Evolutionary conservation across 2,329 filamentous ascomycete genomes (phyloP), one percentile per base, ranked within the genome.

Genomic region (Fusarium pseudonygamai): DNA sequence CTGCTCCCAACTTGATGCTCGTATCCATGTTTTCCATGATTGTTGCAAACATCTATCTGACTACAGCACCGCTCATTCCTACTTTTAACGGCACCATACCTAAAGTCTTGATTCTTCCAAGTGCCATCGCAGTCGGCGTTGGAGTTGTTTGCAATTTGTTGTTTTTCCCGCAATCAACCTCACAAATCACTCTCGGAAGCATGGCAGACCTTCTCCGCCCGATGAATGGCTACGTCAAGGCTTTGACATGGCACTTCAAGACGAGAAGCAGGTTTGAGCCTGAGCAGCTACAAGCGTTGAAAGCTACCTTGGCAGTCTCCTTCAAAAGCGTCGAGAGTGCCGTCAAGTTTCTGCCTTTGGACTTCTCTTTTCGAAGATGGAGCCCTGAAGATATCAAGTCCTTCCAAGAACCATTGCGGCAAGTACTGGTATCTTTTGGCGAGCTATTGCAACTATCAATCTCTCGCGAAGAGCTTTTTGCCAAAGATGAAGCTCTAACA

Each of bases 331-430:
- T 68, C 2, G 65, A 68, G 16, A 63, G 64, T 24, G 56, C 64
- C 1, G 34, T 69, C 42, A 68, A 68, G 26, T 68, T 62, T 16
- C 32, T 68, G 13, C 64, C 65, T 3, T 40, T 68, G 42, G 65
- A 68, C 37, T 68, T 68, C 13, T 68, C 65, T 3, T 60, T 53
- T 15, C 37, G 64, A 8, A 26, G 46, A 56, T 68, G 64, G 64
- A 69, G 64, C 7, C 65, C 65, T 2, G 64, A 45, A 4, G 65
- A 68, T 2, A 68, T 68, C 56, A 63, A 68, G 10, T 55, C 65
- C 15, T 63, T 68, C 2, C 65, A 69, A n/a, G 65, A 68, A 12
- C 56, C 47, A 16, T 14, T 68, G 6, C 56, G 64, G 1, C 56
- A 68, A 30, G 47, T 68, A 1, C 5, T 68, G 7, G 47, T 68